Percentiles rank a stretch among this genome's conserved stretches.
These are phyloP conservation scores for Sonneratia caseolaris DNA, from an alignment of 345 rosid genomes.

Conservation along the genomic window DNA sequence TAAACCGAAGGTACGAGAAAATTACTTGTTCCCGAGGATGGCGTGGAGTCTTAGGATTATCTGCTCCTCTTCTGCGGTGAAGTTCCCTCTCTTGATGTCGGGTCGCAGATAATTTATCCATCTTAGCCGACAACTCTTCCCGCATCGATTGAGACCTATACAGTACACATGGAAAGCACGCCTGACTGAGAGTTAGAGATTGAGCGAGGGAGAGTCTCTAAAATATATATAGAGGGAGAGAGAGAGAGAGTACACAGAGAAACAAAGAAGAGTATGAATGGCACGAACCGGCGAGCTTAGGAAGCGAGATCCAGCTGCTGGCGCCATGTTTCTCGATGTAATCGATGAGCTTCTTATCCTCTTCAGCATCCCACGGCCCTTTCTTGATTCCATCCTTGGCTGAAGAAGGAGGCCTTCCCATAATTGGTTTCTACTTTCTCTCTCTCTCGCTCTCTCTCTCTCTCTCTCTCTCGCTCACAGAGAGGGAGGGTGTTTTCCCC, in stretches of 20 bases:
- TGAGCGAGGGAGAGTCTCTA: background rate
- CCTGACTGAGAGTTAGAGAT: background rate
- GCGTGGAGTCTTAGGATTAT: slow-evolving; percentile 56
- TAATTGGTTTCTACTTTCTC: slow-evolving; percentile 8
- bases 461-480: no score
- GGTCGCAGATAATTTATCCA: slow-evolving; percentile 78
- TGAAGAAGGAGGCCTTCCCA: slow-evolving; percentile 81
- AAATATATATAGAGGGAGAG: no score
- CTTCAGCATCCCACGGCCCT: slow-evolving; percentile 90
- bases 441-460: no score
- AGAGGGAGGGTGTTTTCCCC: no score
- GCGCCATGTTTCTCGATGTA: slow-evolving; percentile 66
- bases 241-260: no score
- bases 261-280: background rate
- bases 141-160: slow-evolving; percentile 35
- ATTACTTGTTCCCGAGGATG: slow-evolving; percentile 63
- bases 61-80: slow-evolving; percentile 63
- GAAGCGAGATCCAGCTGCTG: slow-evolving; percentile 85
- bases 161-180: background rate
- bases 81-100: slow-evolving; percentile 63
- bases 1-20: background rate
- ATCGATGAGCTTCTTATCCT: slow-evolving; percentile 56
- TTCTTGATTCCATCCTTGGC: slow-evolving; percentile 67
- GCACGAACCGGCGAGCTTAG: slow-evolving; percentile 58
- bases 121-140: slow-evolving; percentile 67